These are phyloP conservation scores for Orbilia blumenaviensis DNA, from an alignment of 2,329 filamentous ascomycete genomes.

Conservation along the genomic window DNA sequence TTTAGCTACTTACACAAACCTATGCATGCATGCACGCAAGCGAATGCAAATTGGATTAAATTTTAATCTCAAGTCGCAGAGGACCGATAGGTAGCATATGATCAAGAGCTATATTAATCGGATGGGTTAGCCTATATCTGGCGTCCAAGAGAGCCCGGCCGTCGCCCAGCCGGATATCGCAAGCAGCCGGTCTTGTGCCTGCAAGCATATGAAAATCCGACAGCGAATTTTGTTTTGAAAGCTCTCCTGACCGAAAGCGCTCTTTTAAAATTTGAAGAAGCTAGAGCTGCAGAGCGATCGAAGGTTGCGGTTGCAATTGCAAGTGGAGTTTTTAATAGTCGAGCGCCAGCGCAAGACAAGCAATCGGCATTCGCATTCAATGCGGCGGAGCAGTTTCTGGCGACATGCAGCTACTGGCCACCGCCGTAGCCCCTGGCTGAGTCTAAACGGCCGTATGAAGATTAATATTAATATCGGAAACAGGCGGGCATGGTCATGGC, in stretches of 20 bases:
- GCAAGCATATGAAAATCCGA: slow-evolving; percentile 5
- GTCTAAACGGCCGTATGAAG: no score
- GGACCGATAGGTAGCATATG: no score
- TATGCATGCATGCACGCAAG: no score
- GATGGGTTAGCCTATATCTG: not conserved
- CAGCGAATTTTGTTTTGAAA: not conserved
- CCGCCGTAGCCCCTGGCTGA: not conserved
- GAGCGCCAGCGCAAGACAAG: not conserved
- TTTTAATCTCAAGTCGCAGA: no score
- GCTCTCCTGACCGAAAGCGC: slow-evolving; percentile 1
- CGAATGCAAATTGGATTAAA: no score
- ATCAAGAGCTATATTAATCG: not conserved
- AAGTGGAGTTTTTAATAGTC: not conserved
- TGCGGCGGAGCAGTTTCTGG: slow-evolving; percentile 9
- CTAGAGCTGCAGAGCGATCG: no score
- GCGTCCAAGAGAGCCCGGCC: not conserved
- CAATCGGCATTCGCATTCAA: no score
- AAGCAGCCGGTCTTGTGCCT: not conserved
- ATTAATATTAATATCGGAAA: no score
- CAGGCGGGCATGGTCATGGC: no score
- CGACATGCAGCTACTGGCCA: not conserved
- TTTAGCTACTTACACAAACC: no score
- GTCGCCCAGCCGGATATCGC: slow-evolving; percentile 6
- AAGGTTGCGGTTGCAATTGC: not conserved
- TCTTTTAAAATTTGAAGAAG: no score